Base-by-base conservation (phyloP, 495 filamentous ascomycete species). In the Hypoxylon trugodes region DNA sequence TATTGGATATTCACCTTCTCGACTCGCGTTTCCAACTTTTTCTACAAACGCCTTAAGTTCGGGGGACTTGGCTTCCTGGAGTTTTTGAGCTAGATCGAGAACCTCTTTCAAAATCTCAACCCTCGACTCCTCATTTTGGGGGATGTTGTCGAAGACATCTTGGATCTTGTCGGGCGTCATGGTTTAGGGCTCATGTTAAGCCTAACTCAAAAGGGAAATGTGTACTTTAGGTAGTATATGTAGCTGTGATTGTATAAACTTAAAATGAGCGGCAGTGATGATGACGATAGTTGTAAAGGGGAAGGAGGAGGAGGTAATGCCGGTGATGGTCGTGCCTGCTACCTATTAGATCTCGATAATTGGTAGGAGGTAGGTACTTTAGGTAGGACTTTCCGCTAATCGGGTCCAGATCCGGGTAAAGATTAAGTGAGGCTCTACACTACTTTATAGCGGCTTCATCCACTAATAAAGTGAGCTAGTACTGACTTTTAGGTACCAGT, bases 1-100 rank as follows among this genome's bases (percentile, higher is more conserved):
- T n/a, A n/a, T n/a, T n/a, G n/a, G n/a, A n/a, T 1, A 76, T 86
- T 82, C 68, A 91, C 89, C 76, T 65, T 89, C 81, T 73, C 89
- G 84, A 68, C 88, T 89, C 9, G 76, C 83, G 72, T 91, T 84
- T 1, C 85, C 90, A 35, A 90, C 66, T 59, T 82, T 77, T 62
- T 87, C 86, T 8, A 85, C 80, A 2, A 84, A 77, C n/a, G 73
- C 59, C 15, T 75, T 70, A 60, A 91, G 69, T 13, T 79, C 76
- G 6, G 63, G 33, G 9, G 69, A 70, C 0, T 58, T 65, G 15
- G 71, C 52, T 48, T 73, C 73, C 30, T 73, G 76, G 1, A 79
- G 50, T 21, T 76, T 54, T 16, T 68, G 68, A 1, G 76, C 59
- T 2, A 30, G 53, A 2, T 52, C 52, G 15, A 76, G 61, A 1